phyloP scores from a whole-genome alignment of 2,329 filamentous ascomycete species.

The Hypocreales sp. region DNA sequence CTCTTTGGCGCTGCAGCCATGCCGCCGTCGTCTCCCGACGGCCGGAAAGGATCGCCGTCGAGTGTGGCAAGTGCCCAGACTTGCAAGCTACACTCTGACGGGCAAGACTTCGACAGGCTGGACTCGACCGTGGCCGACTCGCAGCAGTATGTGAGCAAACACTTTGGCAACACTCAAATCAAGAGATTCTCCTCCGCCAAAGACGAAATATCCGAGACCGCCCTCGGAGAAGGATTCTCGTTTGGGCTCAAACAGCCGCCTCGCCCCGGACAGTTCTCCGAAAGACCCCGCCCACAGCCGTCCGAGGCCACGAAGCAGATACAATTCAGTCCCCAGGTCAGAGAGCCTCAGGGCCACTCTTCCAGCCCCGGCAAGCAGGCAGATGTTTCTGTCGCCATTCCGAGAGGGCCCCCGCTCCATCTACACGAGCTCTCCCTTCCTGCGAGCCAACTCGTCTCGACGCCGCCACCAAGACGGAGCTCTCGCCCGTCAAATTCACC shows the following conservation, averaged over 20 bases:
- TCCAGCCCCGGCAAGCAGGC: neutral
- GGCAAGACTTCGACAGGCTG: neutral
- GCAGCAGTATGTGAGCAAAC: neutral
- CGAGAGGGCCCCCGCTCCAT: neutral
- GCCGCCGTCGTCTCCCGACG: neutral
- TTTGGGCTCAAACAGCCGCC: conserved; percentile 5
- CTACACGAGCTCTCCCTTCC: conserved; percentile 1
- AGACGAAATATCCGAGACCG: conserved; percentile 4
- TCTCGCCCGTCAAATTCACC: neutral
- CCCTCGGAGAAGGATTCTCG: conserved; percentile 5
- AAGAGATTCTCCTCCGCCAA: conserved; percentile 1
- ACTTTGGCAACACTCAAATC: neutral
- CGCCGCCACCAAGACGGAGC: neutral
- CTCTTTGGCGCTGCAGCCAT: neutral
- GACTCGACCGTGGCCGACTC: neutral
- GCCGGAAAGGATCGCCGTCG: neutral
- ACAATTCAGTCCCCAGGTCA: neutral
- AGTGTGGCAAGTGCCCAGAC: neutral
- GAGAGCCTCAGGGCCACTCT: neutral
- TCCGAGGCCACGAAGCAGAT: neutral
- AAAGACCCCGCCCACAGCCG: neutral
- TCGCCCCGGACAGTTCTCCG: conserved; percentile 7
- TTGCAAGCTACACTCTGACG: neutral
- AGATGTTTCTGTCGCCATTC: neutral
- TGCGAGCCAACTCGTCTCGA: neutral